phyloP scores from a whole-genome alignment of 495 filamentous ascomycete genomes.

The Penicillium parvum region DNA sequence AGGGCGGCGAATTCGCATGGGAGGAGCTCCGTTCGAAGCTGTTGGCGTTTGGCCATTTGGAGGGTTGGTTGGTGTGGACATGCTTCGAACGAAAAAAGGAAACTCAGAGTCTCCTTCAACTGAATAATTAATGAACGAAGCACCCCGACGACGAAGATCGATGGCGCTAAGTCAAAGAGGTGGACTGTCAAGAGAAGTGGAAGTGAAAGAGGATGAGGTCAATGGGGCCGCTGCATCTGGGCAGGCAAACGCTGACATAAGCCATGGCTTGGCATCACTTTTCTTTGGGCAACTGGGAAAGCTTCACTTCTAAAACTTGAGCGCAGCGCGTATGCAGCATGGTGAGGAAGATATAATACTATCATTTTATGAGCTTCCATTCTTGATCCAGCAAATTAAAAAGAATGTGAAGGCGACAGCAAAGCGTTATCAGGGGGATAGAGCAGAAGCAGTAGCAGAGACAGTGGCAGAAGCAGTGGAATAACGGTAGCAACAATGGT shows the following conservation, averaged over 20 bases:
- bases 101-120: background rate
- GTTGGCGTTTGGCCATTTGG: slow-evolving; percentile 28
- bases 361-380: too few species aligned
- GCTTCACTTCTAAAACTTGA: too few species aligned
- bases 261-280: slow-evolving; percentile 1
- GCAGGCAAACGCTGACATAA: slow-evolving; percentile 10
- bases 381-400: too few species aligned
- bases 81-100: slow-evolving; percentile 11
- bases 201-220: slow-evolving; percentile 1
- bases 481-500: too few species aligned
- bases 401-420: too few species aligned
- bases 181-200: background rate
- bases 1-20: slow-evolving; percentile 42
- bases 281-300: too few species aligned
- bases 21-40: slow-evolving; percentile 32
- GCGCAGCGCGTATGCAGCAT: too few species aligned
- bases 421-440: too few species aligned
- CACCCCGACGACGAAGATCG: background rate
- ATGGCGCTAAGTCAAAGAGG: background rate
- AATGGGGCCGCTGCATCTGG: too few species aligned
- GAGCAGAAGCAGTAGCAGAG: too few species aligned
- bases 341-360: too few species aligned
- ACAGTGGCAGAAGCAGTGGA: too few species aligned
- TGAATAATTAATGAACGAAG: background rate
- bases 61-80: slow-evolving; percentile 36